Base-by-base conservation (phyloP, 192 early-diverging fungal species). In the Coemansia sp. region DNA sequence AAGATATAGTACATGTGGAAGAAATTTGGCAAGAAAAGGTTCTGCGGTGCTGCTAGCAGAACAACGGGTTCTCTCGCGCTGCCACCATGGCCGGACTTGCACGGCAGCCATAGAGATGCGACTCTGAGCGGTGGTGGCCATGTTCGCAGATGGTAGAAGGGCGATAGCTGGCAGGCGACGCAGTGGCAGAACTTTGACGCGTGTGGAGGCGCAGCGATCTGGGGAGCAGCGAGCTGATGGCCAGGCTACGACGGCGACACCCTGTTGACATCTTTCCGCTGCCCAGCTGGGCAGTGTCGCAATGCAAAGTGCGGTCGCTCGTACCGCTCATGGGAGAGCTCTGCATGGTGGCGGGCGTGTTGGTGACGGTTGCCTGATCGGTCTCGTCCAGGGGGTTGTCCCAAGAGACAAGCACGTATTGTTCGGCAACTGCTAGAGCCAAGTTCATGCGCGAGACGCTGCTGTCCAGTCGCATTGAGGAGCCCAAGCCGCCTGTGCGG, bases 341-440 rank as follows among this genome's bases (percentile, higher is more conserved):
- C 52, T 53, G 52, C 8, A 35, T n/a, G 7, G 52, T 48, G 35
- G 42, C 24, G 17, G 41, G 58, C 29, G 44, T 50, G 17, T 27
- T 48, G 29, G 29, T 33, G 3, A 34, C 42, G 0, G 37, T 24
- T 3, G 19, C 38, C 9, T 42, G 24, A 17, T 65, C 63, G 29
- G 55, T 14, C 40, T 61, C 67, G 22, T 50, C 59, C 8, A 43
- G 37, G 12, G 55, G 36, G 36, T 34, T 24, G 41, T 42, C 24
- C 22, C 60, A 56, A 10, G 72, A 63, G 17, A 68, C 58, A 5
- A 67, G 26, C 12, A 76, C 63, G 46, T 76, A 76, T 60, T 76
- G 73, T 40, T 66, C 59, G 5, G 73, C 73, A 22, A 76, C 61
- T 3, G 73, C 73, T 36, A 76, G 33, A 2, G 73, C 73, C 40